phyloP scores from a whole-genome alignment of 2,329 filamentous ascomycete species.

The Talaromyces sp. region DNA sequence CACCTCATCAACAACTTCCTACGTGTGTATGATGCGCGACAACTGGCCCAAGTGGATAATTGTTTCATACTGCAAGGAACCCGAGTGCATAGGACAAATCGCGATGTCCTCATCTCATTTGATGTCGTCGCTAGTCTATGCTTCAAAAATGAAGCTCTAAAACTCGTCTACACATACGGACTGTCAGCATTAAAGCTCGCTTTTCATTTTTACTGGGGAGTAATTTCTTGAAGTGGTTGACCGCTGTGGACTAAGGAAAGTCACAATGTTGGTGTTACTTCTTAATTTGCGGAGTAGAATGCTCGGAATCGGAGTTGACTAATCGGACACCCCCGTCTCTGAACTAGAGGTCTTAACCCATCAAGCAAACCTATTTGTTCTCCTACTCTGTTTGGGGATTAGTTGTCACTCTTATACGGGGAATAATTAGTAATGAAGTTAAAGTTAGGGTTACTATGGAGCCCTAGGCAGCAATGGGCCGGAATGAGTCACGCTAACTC shows the following conservation, averaged over 20 bases:
- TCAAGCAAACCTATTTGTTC: neutral
- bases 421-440: neutral
- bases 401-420: neutral
- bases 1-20: conserved; percentile 53
- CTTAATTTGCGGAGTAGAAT: neutral
- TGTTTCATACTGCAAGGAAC: conserved; percentile 39
- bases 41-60: conserved; percentile 31
- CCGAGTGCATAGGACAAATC: conserved; percentile 16
- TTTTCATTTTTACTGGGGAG: no score
- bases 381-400: neutral
- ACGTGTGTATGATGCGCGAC: conserved; percentile 54
- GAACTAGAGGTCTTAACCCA: neutral
- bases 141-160: no score
- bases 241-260: no score
- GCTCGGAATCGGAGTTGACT: neutral
- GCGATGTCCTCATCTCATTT: neutral
- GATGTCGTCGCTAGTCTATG: no score
- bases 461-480: neutral
- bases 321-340: neutral
- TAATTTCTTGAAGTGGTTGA: no score
- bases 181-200: no score
- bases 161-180: no score
- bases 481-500: neutral
- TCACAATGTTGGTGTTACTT: no score
- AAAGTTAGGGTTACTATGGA: neutral